These are phyloP conservation scores for Grosmannia clavigera DNA, from an alignment of 2,329 filamentous ascomycete genomes.

Conservation along the genomic window DNA sequence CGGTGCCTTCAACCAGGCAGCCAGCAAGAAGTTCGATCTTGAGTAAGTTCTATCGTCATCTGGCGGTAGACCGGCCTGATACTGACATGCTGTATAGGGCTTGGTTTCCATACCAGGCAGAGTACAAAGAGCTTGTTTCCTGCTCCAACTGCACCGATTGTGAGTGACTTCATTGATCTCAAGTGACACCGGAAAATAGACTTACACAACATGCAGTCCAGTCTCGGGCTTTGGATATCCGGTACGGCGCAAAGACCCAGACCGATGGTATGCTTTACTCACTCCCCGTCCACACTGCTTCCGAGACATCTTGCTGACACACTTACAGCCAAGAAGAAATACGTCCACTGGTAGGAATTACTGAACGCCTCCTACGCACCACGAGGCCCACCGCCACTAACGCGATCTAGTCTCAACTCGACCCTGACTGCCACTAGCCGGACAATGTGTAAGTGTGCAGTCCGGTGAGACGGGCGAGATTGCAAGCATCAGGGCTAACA, in stretches of 20 bases:
- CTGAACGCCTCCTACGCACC: background rate
- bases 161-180: background rate
- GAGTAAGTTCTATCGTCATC: constrained; percentile 31
- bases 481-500: background rate
- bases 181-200: background rate
- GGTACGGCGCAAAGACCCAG: constrained; percentile 77
- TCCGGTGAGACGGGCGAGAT: background rate
- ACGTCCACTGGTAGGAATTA: constrained; percentile 57
- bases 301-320: background rate
- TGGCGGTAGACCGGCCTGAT: constrained; percentile 37
- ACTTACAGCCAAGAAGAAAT: constrained; percentile 57
- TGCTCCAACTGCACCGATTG: constrained; percentile 96
- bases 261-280: constrained; percentile 42
- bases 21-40: constrained; percentile 84
- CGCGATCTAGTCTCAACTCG: constrained; percentile 49
- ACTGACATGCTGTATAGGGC: constrained; percentile 21
- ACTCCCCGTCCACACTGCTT: background rate
- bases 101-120: constrained; percentile 90
- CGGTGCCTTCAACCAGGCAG: constrained; percentile 82
- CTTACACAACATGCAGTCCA: constrained; percentile 40
- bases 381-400: background rate
- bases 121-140: constrained; percentile 97
- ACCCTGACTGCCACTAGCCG: constrained; percentile 27
- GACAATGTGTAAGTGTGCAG: constrained; percentile 25
- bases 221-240: constrained; percentile 82